A percentile compares a stretch with the other conserved stretches of the same genome.
Conservation (phyloP, 2,329 filamentous ascomycete species). For the Ophiosphaerella korrae region DNA sequence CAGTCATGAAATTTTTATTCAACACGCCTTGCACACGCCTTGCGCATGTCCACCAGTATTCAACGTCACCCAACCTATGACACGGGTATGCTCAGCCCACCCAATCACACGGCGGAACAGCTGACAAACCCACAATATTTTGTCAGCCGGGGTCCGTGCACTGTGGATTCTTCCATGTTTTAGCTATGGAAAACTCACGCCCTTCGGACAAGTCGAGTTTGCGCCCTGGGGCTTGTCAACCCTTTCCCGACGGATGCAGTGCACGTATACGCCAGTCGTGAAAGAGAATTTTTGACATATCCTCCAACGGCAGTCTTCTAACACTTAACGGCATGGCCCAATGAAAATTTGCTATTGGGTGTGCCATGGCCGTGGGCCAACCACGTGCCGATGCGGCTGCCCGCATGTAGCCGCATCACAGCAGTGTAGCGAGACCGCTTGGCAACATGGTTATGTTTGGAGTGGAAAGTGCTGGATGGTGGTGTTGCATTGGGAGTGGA, state of each 20-base stretch:
- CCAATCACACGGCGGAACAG: background rate
- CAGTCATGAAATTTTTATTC: constrained; percentile 9
- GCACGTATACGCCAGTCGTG: background rate
- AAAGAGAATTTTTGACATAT: constrained; percentile 3
- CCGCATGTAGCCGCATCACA: background rate
- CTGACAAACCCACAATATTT: constrained; percentile 19
- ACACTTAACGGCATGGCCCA: constrained; percentile 14
- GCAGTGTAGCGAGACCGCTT: constrained; percentile 1
- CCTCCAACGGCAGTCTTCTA: constrained; percentile 20
- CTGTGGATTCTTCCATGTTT: background rate
- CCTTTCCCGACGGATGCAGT: constrained; percentile 16
- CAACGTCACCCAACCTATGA: background rate
- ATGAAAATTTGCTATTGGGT: constrained; percentile 11
- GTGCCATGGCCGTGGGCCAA: background rate
- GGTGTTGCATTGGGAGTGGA: constrained; percentile 20
- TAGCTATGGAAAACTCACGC: background rate
- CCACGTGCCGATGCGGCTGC: background rate
- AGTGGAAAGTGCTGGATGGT: constrained; percentile 1
- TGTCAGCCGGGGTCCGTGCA: constrained; percentile 7
- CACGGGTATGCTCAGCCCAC: background rate
- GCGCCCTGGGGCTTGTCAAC: constrained; percentile 11
- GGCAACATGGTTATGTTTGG: constrained; percentile 3
- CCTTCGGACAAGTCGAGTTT: background rate
- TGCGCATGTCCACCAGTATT: constrained; percentile 4
- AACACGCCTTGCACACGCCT: constrained; percentile 17